Base-by-base conservation (phyloP, 2,329 filamentous ascomycete species). In the Amauroascus verrucosus region DNA sequence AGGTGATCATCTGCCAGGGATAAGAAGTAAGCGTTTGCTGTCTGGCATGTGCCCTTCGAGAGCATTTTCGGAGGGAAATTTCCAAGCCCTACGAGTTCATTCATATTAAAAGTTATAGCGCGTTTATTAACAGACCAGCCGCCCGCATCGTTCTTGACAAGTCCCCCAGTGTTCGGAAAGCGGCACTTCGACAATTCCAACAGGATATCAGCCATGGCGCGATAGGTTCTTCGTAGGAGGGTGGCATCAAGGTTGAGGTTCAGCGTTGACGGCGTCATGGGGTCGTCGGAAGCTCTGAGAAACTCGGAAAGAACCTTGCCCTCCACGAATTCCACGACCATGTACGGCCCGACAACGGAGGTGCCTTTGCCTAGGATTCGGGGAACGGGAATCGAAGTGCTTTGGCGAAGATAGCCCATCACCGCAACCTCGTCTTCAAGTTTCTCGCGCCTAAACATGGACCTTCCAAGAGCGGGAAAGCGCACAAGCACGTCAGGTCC, bases 321-420 rank as follows among this genome's bases (percentile, higher is more conserved):
- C 47, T 65, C 63, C 20, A 65, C 47, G 54, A 63, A 62, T 38
- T 53, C 46, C 55, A 63, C 59, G 8, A 65, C 56, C 24, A 66
- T 62, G 62, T 65, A 49, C 53, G 63, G 16, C 55, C 63, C 38
- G 59, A 54, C 6, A n/a, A 51, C 33, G 55, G 6, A 62, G 13
- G 48, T 58, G 1, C 63, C 63, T 46, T 37, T 52, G 28, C 58
- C 60, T 7, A 61, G 48, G 5, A 64, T 53, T 11, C 51, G 56
- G 4, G 60, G 63, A 52, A 65, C 44, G 30, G 63, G 64, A 35
- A 66, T 61, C 6, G 53, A 28, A 6, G 62, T 64, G 22, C 58
- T 51, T 2, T 4, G 14, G 26, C 51, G 40, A 47, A 68, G 22
- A 45, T 61, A 67, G 1, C 38, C 30, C 55, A 60, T 57, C 33